Conservation (phyloP, 176 grass and related monocot genomes). For the Cymbopogon citratus region DNA sequence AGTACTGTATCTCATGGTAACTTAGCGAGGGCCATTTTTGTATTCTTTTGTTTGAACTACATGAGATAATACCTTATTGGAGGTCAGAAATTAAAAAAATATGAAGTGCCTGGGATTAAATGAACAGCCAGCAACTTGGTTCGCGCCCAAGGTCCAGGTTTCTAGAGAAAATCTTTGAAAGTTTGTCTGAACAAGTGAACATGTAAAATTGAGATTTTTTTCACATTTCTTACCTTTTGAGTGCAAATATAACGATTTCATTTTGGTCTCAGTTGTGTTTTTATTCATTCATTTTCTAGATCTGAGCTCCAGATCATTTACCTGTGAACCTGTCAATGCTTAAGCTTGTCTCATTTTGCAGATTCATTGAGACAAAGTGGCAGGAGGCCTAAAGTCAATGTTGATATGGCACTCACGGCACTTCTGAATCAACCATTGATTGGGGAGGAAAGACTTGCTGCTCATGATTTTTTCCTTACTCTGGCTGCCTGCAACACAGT, state of each 20-base stretch:
- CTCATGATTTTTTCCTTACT: slow-evolving; percentile 98
- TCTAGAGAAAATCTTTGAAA: not conserved
- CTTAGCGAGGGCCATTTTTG: not conserved
- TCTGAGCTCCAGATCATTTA: slow-evolving; percentile 1
- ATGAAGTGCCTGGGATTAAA: not conserved
- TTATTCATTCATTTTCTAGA: slow-evolving; percentile 10
- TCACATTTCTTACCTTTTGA: not conserved
- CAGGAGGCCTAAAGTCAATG: slow-evolving; percentile 45
- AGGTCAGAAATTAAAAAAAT: not conserved
- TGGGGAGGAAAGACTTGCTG: slow-evolving; percentile 77
- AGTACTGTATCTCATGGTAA: not conserved
- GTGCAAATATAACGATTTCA: not conserved
- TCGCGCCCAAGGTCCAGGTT: not conserved
- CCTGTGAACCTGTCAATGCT: not conserved
- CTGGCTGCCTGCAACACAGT: slow-evolving; percentile 98
- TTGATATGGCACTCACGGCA: slow-evolving; percentile 53
- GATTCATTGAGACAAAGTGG: slow-evolving; percentile 38
- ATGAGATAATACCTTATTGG: not conserved
- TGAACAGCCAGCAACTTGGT: not conserved
- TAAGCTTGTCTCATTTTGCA: slow-evolving; percentile 41
- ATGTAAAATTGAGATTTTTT: not conserved
- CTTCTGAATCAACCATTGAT: slow-evolving; percentile 65
- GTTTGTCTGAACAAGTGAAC: too few relatives aligned
- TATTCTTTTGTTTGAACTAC: not conserved
- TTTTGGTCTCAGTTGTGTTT: not conserved